These are phyloP conservation scores for Cutaneotrichosporon daszewskae DNA, from an alignment of 1,284 basidiomycete species.

Conservation along the genomic window DNA sequence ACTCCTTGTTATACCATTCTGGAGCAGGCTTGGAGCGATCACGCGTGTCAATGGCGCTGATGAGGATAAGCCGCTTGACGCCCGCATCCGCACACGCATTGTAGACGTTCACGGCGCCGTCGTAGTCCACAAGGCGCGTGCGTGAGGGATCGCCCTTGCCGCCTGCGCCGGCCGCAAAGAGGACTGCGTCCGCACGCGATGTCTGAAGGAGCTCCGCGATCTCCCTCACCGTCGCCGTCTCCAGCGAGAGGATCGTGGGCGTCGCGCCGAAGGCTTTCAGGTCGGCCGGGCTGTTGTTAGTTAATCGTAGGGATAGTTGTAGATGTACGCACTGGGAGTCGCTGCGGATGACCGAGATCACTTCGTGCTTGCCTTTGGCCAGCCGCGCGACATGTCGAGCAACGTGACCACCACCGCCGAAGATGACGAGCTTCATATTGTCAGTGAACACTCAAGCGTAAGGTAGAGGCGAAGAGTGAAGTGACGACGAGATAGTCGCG, in stretches of 20 bases:
- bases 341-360: slow-evolving; percentile 59
- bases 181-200: slow-evolving; percentile 54
- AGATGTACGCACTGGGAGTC: slow-evolving; percentile 35
- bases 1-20: slow-evolving; percentile 51
- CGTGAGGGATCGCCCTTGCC: slow-evolving; percentile 60
- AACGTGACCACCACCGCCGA: slow-evolving; percentile 49
- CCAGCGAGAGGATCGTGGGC: slow-evolving; percentile 59
- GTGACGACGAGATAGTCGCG: too few species aligned
- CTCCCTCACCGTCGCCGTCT: slow-evolving; percentile 53
- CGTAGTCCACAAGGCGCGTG: slow-evolving; percentile 63
- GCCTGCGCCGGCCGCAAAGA: slow-evolving; percentile 65
- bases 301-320: neutral
- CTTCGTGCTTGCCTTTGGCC: slow-evolving; percentile 45
- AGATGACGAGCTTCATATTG: slow-evolving; percentile 31
- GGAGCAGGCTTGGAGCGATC: slow-evolving; percentile 50
- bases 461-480: too few species aligned
- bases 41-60: slow-evolving; percentile 62
- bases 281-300: slow-evolving; percentile 49
- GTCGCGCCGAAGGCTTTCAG: slow-evolving; percentile 52
- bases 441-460: too few species aligned
- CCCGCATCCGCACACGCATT: slow-evolving; percentile 60
- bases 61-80: slow-evolving; percentile 53
- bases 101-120: slow-evolving; percentile 66
- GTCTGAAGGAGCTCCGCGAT: slow-evolving; percentile 54
- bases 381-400: slow-evolving; percentile 57